Conservation (phyloP, 345 rosid genomes). For the Sisymbrium altissimum region DNA sequence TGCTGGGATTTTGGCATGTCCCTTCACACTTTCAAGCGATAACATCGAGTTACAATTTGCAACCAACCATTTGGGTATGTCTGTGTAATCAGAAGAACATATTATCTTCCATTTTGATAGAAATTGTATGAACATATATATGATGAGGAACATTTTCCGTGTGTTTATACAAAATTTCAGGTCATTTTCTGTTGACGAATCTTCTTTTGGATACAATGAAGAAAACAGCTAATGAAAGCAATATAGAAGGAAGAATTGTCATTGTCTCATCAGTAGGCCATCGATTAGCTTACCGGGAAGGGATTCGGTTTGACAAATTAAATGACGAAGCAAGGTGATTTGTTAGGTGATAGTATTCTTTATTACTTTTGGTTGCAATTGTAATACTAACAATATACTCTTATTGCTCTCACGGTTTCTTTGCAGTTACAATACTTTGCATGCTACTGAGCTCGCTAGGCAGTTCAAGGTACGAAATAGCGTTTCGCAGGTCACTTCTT, state of each 20-base stretch:
- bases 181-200: conserved; percentile 70
- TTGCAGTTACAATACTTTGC: conserved; percentile 50
- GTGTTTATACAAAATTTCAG: conserved; percentile 31
- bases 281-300: conserved; percentile 48
- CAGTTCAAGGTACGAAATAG: conserved; percentile 55
- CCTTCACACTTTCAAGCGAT: conserved; percentile 49
- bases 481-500: neutral
- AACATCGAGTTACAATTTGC: conserved; percentile 55
- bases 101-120: neutral
- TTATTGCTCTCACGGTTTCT: neutral
- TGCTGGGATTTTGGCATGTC: conserved; percentile 65
- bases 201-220: conserved; percentile 74
- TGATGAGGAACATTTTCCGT: neutral
- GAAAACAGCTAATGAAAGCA: conserved; percentile 54
- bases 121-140: neutral
- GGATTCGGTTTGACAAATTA: conserved; percentile 59
- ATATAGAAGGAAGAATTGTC: conserved; percentile 68
- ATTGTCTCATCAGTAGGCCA: conserved; percentile 70
- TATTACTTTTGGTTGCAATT: neutral
- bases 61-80: conserved; percentile 59
- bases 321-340: conserved; percentile 63
- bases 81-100: neutral
- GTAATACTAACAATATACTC: neutral
- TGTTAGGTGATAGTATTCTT: conserved; percentile 3
- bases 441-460: conserved; percentile 76